Evolutionary conservation across 768 basidiomycete genomes (phyloP).

Genomic region (Dacryopinax primogenitus): DNA sequence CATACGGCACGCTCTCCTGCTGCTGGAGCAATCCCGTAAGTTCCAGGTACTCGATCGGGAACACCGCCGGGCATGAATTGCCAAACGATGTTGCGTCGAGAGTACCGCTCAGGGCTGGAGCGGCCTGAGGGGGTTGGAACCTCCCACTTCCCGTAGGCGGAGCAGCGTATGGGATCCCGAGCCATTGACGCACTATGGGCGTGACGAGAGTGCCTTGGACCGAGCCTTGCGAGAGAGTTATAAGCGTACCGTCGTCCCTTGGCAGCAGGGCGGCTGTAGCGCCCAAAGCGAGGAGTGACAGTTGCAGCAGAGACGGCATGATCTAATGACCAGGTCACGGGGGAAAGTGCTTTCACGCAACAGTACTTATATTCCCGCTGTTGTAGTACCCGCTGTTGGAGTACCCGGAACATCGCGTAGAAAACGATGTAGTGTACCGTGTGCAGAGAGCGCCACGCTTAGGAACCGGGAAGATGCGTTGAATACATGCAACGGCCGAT

Average conservation of each 20-base stretch:
- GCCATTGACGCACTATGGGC: not conserved
- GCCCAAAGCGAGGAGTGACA: not conserved
- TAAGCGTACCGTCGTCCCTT: not conserved
- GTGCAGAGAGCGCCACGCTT: no score
- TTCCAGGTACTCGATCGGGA: not conserved
- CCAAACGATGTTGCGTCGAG: not conserved
- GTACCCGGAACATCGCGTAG: no score
- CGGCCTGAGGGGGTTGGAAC: not conserved
- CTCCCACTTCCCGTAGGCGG: not conserved
- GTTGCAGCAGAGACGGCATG: not conserved
- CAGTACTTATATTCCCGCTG: not conserved
- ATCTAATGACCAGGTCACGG: not conserved
- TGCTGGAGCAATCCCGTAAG: not conserved
- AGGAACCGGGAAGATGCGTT: no score
- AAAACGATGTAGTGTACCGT: no score
- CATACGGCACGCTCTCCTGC: not conserved
- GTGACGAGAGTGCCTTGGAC: not conserved
- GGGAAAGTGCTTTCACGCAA: not conserved
- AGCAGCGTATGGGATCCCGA: not conserved
- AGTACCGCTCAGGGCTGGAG: not conserved
- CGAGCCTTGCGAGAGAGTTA: not conserved
- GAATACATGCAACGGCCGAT: no score
- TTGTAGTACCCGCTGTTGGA: no score
- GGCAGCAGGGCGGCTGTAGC: not conserved
- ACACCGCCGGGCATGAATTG: not conserved